phyloP scores from a whole-genome alignment of 2,329 filamentous ascomycete species.

The Penicillium frequentans region DNA sequence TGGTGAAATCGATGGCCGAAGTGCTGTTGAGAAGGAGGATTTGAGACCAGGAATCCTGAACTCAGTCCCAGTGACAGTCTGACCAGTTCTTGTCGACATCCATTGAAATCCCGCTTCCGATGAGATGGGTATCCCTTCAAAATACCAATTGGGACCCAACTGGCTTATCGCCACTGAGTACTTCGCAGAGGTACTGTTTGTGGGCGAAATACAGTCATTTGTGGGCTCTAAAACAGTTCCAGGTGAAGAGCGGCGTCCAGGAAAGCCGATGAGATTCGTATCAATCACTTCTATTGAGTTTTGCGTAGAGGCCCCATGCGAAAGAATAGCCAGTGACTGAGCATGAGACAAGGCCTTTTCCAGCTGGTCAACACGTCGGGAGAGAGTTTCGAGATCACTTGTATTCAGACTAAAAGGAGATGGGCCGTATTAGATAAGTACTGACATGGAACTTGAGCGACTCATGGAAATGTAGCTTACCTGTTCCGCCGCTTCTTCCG shows the following conservation, averaged over 20 bases:
- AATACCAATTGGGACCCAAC: conserved; percentile 20
- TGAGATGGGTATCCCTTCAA: conserved; percentile 17
- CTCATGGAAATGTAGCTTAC: neutral
- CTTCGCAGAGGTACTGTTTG: neutral
- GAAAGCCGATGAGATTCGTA: neutral
- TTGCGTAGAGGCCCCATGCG: too few species aligned
- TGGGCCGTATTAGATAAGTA: neutral
- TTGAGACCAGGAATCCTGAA: conserved; percentile 8
- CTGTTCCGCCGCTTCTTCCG: conserved; percentile 10
- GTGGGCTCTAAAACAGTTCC: neutral
- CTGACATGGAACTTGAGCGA: too few species aligned
- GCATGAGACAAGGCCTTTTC: conserved; percentile 5
- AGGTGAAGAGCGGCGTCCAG: neutral
- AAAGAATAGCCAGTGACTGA: neutral
- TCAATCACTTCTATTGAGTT: neutral
- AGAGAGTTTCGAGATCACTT: conserved; percentile 9
- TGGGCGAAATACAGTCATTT: neutral
- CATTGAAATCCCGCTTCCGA: conserved; percentile 15
- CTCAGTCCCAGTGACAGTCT: conserved; percentile 6
- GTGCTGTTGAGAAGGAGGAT: neutral
- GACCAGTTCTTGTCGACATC: conserved; percentile 17
- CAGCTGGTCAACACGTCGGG: conserved; percentile 12
- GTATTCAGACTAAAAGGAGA: neutral
- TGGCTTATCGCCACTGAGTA: neutral
- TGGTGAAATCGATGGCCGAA: neutral